A percentile compares a stretch with the other conserved stretches of the same genome.
phyloP scores from a whole-genome alignment of 1,139 yeast species.

The Kazachstania sp. region DNA sequence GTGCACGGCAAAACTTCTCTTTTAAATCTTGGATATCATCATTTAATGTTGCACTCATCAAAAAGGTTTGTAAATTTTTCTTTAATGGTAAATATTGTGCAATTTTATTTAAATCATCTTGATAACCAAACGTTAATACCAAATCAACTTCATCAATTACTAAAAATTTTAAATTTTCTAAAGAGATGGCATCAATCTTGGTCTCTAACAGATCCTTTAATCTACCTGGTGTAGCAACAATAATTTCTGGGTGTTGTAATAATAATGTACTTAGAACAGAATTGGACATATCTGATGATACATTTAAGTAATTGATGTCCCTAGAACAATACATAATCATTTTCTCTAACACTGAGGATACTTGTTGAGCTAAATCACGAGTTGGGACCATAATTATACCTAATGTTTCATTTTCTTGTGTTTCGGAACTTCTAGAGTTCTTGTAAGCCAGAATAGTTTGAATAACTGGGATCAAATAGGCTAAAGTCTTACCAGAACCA shows the following conservation, averaged over 20 bases:
- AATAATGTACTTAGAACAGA: slow-evolving; percentile 65
- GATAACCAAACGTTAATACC: slow-evolving; percentile 81
- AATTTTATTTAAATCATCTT: slow-evolving; percentile 68
- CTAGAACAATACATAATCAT: slow-evolving; percentile 66
- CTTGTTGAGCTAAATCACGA: slow-evolving; percentile 80
- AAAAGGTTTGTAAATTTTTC: slow-evolving; percentile 74
- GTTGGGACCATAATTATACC: slow-evolving; percentile 76
- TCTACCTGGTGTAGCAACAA: slow-evolving; percentile 83
- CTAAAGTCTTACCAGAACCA: slow-evolving; percentile 87
- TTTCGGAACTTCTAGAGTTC: slow-evolving; percentile 16
- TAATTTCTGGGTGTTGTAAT: slow-evolving; percentile 65
- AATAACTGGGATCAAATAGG: slow-evolving; percentile 70
- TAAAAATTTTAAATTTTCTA: slow-evolving; percentile 53
- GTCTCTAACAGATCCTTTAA: slow-evolving; percentile 53
- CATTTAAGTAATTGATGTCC: slow-evolving; percentile 56
- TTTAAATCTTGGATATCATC: slow-evolving; percentile 79
- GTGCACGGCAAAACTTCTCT: slow-evolving; percentile 68
- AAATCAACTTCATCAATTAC: slow-evolving; percentile 96
- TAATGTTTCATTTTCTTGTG: slow-evolving; percentile 31
- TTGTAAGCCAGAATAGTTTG: slow-evolving; percentile 49
- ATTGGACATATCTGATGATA: slow-evolving; percentile 66
- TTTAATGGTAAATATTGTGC: slow-evolving; percentile 58
- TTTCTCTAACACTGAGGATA: slow-evolving; percentile 57
- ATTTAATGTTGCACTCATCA: slow-evolving; percentile 94
- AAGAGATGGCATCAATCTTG: slow-evolving; percentile 35